phyloP scores from a whole-genome alignment of 2,329 filamentous ascomycete species.

The Acrocalymma vagum region DNA sequence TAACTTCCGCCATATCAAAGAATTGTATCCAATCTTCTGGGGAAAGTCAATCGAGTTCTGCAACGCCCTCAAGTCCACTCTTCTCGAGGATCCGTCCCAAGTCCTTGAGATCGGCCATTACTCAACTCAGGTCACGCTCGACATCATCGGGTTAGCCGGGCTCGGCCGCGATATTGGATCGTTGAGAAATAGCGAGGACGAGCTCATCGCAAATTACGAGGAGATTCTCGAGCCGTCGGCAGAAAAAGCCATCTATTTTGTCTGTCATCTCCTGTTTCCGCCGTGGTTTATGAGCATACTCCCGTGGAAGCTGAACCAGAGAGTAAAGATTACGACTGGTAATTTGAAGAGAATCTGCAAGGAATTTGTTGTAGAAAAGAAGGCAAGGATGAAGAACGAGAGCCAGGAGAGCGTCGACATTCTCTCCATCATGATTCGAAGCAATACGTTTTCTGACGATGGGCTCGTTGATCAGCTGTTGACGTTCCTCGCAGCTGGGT shows the following conservation, averaged over 20 bases:
- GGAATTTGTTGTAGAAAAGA: conserved; percentile 59
- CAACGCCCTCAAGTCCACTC: conserved; percentile 64
- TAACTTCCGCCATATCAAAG: conserved; percentile 83
- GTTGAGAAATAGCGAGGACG: conserved; percentile 51
- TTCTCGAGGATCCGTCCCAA: conserved; percentile 51
- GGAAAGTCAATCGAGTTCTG: conserved; percentile 74
- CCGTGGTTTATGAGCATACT: conserved; percentile 49
- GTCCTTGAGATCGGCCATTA: conserved; percentile 54
- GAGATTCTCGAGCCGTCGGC: conserved; percentile 55
- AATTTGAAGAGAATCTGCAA: conserved; percentile 53
- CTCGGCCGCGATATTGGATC: conserved; percentile 55
- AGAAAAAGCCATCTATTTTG: conserved; percentile 58
- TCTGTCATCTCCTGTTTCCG: conserved; percentile 49
- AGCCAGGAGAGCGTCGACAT: conserved; percentile 50
- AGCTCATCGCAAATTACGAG: conserved; percentile 52
- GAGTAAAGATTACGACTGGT: conserved; percentile 47
- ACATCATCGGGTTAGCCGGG: conserved; percentile 57
- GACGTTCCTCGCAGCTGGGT: conserved; percentile 65
- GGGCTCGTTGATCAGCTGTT: conserved; percentile 64
- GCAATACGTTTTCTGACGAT: conserved; percentile 61
- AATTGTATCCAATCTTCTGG: conserved; percentile 88
- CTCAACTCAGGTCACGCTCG: conserved; percentile 54
- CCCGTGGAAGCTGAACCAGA: conserved; percentile 57
- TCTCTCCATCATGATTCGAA: conserved; percentile 60
- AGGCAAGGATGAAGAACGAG: conserved; percentile 46